These are phyloP conservation scores for Immersiporthe knoxdaviesiana DNA, from an alignment of 2,329 filamentous ascomycete species.

Conservation along the genomic window DNA sequence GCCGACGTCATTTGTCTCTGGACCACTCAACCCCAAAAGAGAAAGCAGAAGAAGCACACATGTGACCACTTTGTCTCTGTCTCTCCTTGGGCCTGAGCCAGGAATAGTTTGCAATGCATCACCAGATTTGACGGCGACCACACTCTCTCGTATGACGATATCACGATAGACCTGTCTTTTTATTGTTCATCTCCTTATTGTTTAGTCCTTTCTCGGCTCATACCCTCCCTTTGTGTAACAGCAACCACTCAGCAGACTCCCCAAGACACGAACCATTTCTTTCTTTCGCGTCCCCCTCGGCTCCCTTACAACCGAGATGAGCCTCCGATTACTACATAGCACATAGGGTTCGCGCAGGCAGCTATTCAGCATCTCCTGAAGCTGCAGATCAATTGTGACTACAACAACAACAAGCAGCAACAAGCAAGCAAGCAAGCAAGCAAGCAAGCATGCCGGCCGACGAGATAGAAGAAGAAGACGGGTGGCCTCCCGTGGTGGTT, in stretches of 20 bases:
- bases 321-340: background rate
- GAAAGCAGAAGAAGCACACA: background rate
- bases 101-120: background rate
- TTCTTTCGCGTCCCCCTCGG: conserved; percentile 10
- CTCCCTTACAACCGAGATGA: conserved; percentile 17
- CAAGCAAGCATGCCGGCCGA: conserved; percentile 22
- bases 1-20: conserved; percentile 11
- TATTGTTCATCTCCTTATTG: background rate
- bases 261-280: background rate
- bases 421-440: conserved; percentile 11
- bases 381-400: background rate
- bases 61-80: background rate
- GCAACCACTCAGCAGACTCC: background rate
- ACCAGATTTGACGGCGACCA: background rate
- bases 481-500: conserved; percentile 31
- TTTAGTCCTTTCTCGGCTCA: background rate
- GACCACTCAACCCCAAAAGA: background rate
- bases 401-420: background rate
- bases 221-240: background rate
- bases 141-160: background rate
- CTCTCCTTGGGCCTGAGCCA: background rate
- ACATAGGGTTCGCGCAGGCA: conserved; percentile 17
- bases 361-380: background rate
- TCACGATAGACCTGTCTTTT: background rate
- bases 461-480: conserved; percentile 16